Conservation (phyloP, 768 basidiomycete genomes). For the Kwoniella dendrophila region DNA sequence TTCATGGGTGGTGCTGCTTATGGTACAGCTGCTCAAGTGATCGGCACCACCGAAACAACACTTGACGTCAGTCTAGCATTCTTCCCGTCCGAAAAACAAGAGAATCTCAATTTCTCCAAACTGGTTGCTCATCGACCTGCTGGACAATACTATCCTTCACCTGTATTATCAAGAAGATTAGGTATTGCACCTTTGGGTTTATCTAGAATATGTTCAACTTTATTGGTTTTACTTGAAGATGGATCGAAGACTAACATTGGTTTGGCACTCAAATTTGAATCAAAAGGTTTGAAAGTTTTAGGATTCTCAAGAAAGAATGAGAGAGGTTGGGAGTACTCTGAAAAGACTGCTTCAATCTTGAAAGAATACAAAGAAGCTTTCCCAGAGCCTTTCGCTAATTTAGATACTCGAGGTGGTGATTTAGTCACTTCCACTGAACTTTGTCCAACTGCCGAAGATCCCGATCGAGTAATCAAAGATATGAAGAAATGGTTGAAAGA, state of each 20-base stretch:
- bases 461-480: constrained; percentile 73
- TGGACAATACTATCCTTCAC: constrained; percentile 74
- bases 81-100: constrained; percentile 78
- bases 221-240: constrained; percentile 80
- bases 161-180: constrained; percentile 72
- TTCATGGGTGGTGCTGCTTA: constrained; percentile 94
- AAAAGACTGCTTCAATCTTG: constrained; percentile 78
- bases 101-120: constrained; percentile 75
- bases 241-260: constrained; percentile 84
- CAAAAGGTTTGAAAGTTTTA: constrained; percentile 86
- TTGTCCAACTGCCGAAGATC: constrained; percentile 63
- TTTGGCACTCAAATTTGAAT: constrained; percentile 93
- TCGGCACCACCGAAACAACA: constrained; percentile 67
- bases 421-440: constrained; percentile 69
- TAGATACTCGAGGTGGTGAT: constrained; percentile 75
- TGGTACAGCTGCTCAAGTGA: constrained; percentile 91
- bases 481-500: constrained; percentile 81
- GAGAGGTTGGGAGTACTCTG: constrained; percentile 88
- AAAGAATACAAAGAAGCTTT: constrained; percentile 81
- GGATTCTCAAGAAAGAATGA: constrained; percentile 86
- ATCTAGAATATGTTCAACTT: constrained; percentile 87
- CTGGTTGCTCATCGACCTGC: constrained; percentile 63
- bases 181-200: constrained; percentile 76
- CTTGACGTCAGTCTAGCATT: constrained; percentile 86
- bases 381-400: constrained; percentile 75